Base-by-base conservation (phyloP, 176 grass and related monocot genomes). In the Aegilops tauschii region DNA sequence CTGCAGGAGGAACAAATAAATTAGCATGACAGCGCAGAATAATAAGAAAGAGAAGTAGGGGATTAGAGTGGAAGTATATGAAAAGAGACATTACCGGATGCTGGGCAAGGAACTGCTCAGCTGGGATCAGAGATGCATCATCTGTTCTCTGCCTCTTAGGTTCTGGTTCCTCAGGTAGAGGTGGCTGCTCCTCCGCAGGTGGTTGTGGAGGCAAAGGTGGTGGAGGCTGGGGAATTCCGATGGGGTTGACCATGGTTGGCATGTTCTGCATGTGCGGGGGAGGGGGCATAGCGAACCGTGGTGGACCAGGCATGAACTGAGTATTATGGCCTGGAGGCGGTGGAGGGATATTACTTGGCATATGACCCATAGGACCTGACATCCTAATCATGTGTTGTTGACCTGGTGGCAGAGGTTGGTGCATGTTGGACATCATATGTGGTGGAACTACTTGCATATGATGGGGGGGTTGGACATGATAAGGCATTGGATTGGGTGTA, bases 141-240 rank as follows among this genome's bases (percentile, higher is more conserved):
- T 99, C 97, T 80, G 90, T 79, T 84, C 90, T 96, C 81, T 31
- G 85, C 80, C 94, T 94, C 85, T 99, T 99, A 44, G 94, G 97
- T 88, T 99, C 97, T 27, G 97, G 97, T 80, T 99, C 97, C 73
- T 99, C 94, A 73, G 97, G 97, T 68, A 86, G 90, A 40, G 97
- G 97, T 36, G 94, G 97, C 21, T 93, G 94, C 73, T 92, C 94
- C 86, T 99, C 97, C 8, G 87, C 79, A 32, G 97, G 94, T 65
- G 97, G 94, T 27, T 95, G 97, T 8, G 97, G 94, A n/a, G 97
- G 97, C 1, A 93, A 65, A 67, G 93, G 93, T 17, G 90, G 90
- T 20, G 84, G 92, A 69, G 88, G 90, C 17, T 87, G 92, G 20
- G 85, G 85, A n/a, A 97, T 82, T 25, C 90, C 89, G 30, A 92